Conservation (phyloP, 2,329 filamentous ascomycete species). For the Xylaria sp. region DNA sequence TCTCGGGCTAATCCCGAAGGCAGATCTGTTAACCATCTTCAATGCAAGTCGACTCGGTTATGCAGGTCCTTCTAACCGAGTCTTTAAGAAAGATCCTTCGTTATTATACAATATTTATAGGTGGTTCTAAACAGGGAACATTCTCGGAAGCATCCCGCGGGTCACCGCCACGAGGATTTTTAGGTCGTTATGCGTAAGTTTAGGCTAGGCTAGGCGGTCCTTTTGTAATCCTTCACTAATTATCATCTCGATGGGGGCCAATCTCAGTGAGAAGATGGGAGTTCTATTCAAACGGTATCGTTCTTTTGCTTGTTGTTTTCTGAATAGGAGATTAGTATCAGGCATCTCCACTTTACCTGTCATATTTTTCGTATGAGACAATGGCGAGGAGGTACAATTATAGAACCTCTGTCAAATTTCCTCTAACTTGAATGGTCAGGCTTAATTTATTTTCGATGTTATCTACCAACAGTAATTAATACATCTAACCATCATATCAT, state of each 20-base stretch:
- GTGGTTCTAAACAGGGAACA: background rate
- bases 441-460: background rate
- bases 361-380: background rate
- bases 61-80: background rate
- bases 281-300: background rate
- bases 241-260: background rate
- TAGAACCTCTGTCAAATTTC: background rate
- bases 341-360: background rate
- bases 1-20: background rate
- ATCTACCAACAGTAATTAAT: background rate
- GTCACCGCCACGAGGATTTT: background rate
- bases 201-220: background rate
- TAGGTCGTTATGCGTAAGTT: background rate
- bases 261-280: background rate
- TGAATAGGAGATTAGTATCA: background rate
- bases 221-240: background rate
- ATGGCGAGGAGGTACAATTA: background rate
- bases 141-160: background rate
- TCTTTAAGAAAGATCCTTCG: background rate
- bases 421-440: background rate
- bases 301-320: background rate
- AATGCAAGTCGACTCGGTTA: constrained; percentile 7
- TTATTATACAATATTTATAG: background rate
- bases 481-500: background rate
- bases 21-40: background rate